Evolutionary conservation across 2,329 filamentous ascomycete genomes (phyloP).

Genomic region (Tricladium varicosporioides): DNA sequence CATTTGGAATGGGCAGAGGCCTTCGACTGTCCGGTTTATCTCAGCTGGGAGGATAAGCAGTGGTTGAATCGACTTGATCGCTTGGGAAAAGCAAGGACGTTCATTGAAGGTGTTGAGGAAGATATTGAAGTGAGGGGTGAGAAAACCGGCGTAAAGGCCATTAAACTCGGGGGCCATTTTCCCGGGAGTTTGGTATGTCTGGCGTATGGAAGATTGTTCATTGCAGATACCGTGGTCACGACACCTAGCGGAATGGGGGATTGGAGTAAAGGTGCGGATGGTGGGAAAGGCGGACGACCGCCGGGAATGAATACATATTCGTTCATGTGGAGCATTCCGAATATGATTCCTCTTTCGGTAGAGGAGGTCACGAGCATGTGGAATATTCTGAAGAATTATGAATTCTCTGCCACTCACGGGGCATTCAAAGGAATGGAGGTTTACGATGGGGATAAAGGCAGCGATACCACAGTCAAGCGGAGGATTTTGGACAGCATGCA

Average conservation of each 20-base stretch:
- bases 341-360: slow-evolving; percentile 69
- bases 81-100: slow-evolving; percentile 41
- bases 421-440: slow-evolving; percentile 66
- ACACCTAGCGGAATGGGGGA: slow-evolving; percentile 56
- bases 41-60: slow-evolving; percentile 60
- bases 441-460: slow-evolving; percentile 39
- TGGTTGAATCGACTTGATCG: slow-evolving; percentile 57
- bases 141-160: slow-evolving; percentile 52
- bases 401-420: slow-evolving; percentile 67
- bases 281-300: slow-evolving; percentile 39
- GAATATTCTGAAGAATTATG: slow-evolving; percentile 57
- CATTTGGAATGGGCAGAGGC: slow-evolving; percentile 70
- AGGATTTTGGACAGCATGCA: slow-evolving; percentile 74
- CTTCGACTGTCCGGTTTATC: slow-evolving; percentile 69
- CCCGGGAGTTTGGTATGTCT: slow-evolving; percentile 69
- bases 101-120: slow-evolving; percentile 42
- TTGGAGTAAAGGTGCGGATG: slow-evolving; percentile 45
- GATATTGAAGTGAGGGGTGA: slow-evolving; percentile 39
- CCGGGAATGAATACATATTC: slow-evolving; percentile 53
- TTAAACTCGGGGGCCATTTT: slow-evolving; percentile 79
- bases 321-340: slow-evolving; percentile 78
- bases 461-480: slow-evolving; percentile 48
- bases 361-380: slow-evolving; percentile 67
- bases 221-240: slow-evolving; percentile 75
- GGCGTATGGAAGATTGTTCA: slow-evolving; percentile 60